Evolutionary conservation across 495 filamentous ascomycete genomes (phyloP).

Genomic region (Umbilicaria muhlenbergii): DNA sequence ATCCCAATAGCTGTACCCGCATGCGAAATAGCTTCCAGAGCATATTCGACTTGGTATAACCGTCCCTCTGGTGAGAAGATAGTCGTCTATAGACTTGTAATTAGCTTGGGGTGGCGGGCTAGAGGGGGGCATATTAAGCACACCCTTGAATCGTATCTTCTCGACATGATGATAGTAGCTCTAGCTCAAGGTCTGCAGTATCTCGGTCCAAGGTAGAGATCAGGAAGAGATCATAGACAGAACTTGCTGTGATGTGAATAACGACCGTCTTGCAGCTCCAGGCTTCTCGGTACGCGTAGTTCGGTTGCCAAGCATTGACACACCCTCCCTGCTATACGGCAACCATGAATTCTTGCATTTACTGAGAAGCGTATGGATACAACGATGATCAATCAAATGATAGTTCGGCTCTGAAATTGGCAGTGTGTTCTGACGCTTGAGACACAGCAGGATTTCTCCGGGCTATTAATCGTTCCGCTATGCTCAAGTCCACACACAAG

Average conservation of each 20-base stretch:
- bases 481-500: slow-evolving; percentile 52
- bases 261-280: too few species aligned
- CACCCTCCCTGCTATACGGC: neutral
- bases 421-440: neutral
- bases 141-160: slow-evolving; percentile 96
- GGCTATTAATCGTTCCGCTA: slow-evolving; percentile 8
- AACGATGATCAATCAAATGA: neutral
- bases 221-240: too few species aligned
- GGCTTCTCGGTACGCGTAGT: neutral
- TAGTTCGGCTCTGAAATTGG: neutral
- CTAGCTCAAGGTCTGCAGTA: too few species aligned
- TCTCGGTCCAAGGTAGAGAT: too few species aligned
- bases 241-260: too few species aligned
- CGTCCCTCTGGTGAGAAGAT: slow-evolving; percentile 99
- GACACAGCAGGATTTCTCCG: too few species aligned
- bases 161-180: slow-evolving; percentile 54
- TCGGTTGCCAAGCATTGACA: neutral
- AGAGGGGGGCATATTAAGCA: slow-evolving; percentile 17
- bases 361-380: neutral
- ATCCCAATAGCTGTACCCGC: slow-evolving; percentile 94
- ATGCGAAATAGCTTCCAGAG: slow-evolving; percentile 95
- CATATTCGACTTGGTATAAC: slow-evolving; percentile 98
- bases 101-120: slow-evolving; percentile 25
- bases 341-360: neutral
- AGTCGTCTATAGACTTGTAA: slow-evolving; percentile 61